phyloP scores from a whole-genome alignment of 1,284 basidiomycete species.

The Ceratobasidium sp. region DNA sequence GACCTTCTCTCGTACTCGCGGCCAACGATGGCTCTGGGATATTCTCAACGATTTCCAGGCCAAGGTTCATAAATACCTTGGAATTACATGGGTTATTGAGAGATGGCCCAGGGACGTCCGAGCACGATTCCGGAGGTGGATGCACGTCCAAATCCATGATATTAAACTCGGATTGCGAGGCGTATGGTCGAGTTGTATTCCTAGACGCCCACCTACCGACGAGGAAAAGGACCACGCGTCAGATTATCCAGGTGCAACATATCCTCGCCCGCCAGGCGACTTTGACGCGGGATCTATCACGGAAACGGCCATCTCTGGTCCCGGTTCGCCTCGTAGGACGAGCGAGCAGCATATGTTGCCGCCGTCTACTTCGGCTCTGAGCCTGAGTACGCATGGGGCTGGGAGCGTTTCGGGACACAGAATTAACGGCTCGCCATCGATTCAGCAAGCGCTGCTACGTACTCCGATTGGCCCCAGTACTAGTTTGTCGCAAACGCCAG shows the following conservation, averaged over 20 bases:
- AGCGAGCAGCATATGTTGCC: slow-evolving; percentile 34
- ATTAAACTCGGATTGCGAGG: not conserved
- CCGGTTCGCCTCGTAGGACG: slow-evolving; percentile 54
- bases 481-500: not conserved
- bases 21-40: slow-evolving; percentile 46
- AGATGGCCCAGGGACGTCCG: slow-evolving; percentile 46
- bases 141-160: slow-evolving; percentile 6
- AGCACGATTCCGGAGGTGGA: slow-evolving; percentile 1
- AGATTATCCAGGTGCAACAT: not conserved
- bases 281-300: slow-evolving; percentile 24
- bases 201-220: slow-evolving; percentile 13
- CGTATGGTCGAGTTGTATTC: not conserved
- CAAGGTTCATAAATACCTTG: slow-evolving; percentile 62
- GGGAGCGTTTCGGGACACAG: not conserved
- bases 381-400: not conserved
- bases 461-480: not conserved
- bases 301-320: slow-evolving; percentile 33
- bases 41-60: slow-evolving; percentile 56
- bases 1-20: slow-evolving; percentile 46
- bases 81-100: slow-evolving; percentile 49
- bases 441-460: not conserved
- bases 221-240: slow-evolving; percentile 20
- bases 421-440: not conserved
- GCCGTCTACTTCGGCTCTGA: slow-evolving; percentile 9
- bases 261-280: slow-evolving; percentile 5